These are phyloP conservation scores for Fraxinus greggii DNA, from an alignment of 305 asterid species.

Conservation along the genomic window DNA sequence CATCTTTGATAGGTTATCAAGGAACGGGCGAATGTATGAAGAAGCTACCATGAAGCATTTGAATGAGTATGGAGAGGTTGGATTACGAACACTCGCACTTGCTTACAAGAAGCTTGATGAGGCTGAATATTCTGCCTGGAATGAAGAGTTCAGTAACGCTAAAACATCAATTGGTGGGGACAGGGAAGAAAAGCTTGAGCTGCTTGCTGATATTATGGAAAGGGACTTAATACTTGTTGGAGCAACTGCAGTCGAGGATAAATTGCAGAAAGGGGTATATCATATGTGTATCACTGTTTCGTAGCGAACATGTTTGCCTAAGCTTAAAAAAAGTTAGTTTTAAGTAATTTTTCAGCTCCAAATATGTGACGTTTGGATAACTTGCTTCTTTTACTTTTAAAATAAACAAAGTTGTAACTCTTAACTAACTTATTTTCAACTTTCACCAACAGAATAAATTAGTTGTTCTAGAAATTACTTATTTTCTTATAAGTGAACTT, in stretches of 20 bases:
- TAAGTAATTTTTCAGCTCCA: not conserved
- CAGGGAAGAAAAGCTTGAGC: constrained; percentile 72
- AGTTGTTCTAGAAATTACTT: not conserved
- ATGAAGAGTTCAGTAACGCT: constrained; percentile 62
- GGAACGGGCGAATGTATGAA: constrained; percentile 50
- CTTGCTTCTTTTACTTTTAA: not conserved
- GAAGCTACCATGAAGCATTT: constrained; percentile 68
- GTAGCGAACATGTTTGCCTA: not conserved
- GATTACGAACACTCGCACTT: constrained; percentile 79
- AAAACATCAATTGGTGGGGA: constrained; percentile 64
- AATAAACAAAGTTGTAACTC: not conserved
- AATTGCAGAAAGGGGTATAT: constrained; percentile 84
- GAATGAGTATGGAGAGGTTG: constrained; percentile 81
- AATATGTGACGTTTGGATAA: not conserved
- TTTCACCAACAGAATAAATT: not conserved
- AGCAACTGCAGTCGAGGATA: constrained; percentile 92
- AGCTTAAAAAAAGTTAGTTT: not conserved
- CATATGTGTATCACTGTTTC: constrained; percentile 7
- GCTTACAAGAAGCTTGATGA: constrained; percentile 73
- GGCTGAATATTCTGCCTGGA: constrained; percentile 67
- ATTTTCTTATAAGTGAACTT: not conserved
- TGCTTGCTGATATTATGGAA: constrained; percentile 72
- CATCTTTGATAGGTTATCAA: constrained; percentile 70
- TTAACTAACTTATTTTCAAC: not conserved
- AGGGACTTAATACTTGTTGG: constrained; percentile 78